Evolutionary conservation across 2,329 filamentous ascomycete genomes (phyloP).

Genomic region (Incumbomyces delicatus): DNA sequence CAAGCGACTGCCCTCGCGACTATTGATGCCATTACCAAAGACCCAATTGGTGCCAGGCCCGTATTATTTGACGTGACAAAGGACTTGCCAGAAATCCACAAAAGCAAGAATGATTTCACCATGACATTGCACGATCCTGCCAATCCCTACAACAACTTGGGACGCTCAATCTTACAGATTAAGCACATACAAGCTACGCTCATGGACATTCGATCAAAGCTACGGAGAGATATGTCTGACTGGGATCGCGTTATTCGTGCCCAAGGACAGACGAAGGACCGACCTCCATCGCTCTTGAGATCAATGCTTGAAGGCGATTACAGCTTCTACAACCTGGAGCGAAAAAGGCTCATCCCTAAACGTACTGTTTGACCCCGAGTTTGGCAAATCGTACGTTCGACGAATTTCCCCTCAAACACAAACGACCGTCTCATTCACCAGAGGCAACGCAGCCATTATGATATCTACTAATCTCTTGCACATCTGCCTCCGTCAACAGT

Average conservation of each 20-base stretch:
- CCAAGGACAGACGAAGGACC: neutral
- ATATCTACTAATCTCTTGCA: neutral
- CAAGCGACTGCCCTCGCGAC: neutral
- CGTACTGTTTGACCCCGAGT: neutral
- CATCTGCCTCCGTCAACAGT: constrained; percentile 23
- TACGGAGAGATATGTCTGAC: constrained; percentile 12
- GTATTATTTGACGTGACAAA: constrained; percentile 6
- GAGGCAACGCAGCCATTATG: neutral
- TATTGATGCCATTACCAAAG: constrained; percentile 8
- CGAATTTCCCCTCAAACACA: neutral
- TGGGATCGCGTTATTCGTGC: constrained; percentile 9
- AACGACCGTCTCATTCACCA: neutral
- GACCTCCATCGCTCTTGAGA: constrained; percentile 11
- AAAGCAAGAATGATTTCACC: constrained; percentile 19
- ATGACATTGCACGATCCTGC: constrained; percentile 52
- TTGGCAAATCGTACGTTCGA: too few relatives aligned
- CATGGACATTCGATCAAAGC: constrained; percentile 9
- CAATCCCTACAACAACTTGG: constrained; percentile 48
- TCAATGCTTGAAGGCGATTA: constrained; percentile 17
- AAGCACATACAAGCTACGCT: constrained; percentile 42
- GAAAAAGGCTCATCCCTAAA: constrained; percentile 1
- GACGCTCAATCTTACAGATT: constrained; percentile 36
- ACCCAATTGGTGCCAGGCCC: constrained; percentile 7
- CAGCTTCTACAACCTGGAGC: constrained; percentile 15
- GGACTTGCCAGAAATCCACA: constrained; percentile 3